phyloP scores from a whole-genome alignment of 208 protist genomes.

The Trypanosoma mega region DNA sequence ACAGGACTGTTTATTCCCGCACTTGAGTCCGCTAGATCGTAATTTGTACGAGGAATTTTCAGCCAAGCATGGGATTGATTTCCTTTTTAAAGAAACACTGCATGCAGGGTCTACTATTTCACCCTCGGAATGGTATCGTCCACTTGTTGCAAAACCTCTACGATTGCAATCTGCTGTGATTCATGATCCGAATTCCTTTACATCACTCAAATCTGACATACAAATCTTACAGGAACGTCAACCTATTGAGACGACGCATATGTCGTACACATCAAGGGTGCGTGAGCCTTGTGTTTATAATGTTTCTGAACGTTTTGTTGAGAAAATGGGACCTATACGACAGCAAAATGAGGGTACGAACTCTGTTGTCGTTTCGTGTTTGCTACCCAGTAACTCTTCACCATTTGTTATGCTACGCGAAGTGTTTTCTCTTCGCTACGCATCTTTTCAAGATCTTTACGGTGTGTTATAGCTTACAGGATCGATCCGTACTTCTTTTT shows the following conservation, averaged over 20 bases:
- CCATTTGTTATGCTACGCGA: slow-evolving; percentile 69
- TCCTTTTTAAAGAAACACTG: slow-evolving; percentile 31
- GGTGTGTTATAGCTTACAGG: slow-evolving; percentile 23
- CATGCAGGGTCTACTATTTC: background rate
- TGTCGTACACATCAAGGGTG: slow-evolving; percentile 52
- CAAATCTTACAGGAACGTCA: slow-evolving; percentile 73
- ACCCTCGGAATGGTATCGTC: slow-evolving; percentile 37
- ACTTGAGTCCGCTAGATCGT: slow-evolving; percentile 19
- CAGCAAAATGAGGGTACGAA: slow-evolving; percentile 20
- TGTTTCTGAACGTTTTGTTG: slow-evolving; percentile 71
- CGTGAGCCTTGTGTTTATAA: slow-evolving; percentile 81
- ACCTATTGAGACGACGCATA: slow-evolving; percentile 28
- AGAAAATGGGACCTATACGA: slow-evolving; percentile 49
- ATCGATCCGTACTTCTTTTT: background rate
- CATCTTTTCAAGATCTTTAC: slow-evolving; percentile 65
- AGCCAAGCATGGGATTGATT: slow-evolving; percentile 31
- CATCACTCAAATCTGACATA: slow-evolving; percentile 69
- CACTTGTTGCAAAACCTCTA: slow-evolving; percentile 44
- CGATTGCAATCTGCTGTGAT: slow-evolving; percentile 51
- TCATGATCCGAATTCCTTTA: slow-evolving; percentile 65
- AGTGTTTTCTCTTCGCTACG: slow-evolving; percentile 60
- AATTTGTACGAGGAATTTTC: slow-evolving; percentile 38
- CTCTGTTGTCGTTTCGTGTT: slow-evolving; percentile 56
- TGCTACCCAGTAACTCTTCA: slow-evolving; percentile 45
- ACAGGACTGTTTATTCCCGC: slow-evolving; percentile 27